phyloP scores from a whole-genome alignment of 2,329 filamentous ascomycete genomes.

The Epichloe elymi region DNA sequence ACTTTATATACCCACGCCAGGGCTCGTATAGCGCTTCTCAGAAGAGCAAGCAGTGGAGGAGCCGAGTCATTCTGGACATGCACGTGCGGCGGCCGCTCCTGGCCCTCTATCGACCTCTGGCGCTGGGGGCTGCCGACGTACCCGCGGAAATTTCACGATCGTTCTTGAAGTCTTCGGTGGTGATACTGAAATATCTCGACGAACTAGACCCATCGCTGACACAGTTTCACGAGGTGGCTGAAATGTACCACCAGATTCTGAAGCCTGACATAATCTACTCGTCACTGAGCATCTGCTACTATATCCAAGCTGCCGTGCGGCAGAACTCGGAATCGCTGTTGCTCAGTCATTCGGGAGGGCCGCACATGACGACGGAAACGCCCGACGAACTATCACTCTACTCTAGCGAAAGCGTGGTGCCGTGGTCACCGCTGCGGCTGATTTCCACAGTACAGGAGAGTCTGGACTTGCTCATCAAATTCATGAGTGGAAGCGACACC shows the following conservation, averaged over 20 bases:
- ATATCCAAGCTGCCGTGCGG: conserved; percentile 27
- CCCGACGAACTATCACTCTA: conserved; percentile 14
- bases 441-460: conserved; percentile 33
- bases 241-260: conserved; percentile 39
- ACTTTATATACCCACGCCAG: conserved; percentile 36
- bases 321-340: conserved; percentile 17
- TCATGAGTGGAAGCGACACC: conserved; percentile 35
- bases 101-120: conserved; percentile 41
- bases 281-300: conserved; percentile 42
- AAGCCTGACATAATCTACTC: conserved; percentile 43
- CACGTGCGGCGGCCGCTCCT: conserved; percentile 39
- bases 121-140: conserved; percentile 35
- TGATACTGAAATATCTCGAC: conserved; percentile 41
- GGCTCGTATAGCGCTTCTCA: conserved; percentile 28
- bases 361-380: conserved; percentile 15
- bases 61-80: conserved; percentile 38
- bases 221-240: conserved; percentile 33
- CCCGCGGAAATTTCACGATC: conserved; percentile 37
- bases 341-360: conserved; percentile 16
- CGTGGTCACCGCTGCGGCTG: conserved; percentile 30
- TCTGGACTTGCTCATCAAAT: conserved; percentile 30
- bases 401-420: conserved; percentile 21
- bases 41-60: conserved; percentile 38
- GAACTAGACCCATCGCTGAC: conserved; percentile 35
- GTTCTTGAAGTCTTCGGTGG: conserved; percentile 41